These are phyloP conservation scores for Edaphochlamys debaryana DNA, from an alignment of 139 green algal genomes.

Conservation along the genomic window DNA sequence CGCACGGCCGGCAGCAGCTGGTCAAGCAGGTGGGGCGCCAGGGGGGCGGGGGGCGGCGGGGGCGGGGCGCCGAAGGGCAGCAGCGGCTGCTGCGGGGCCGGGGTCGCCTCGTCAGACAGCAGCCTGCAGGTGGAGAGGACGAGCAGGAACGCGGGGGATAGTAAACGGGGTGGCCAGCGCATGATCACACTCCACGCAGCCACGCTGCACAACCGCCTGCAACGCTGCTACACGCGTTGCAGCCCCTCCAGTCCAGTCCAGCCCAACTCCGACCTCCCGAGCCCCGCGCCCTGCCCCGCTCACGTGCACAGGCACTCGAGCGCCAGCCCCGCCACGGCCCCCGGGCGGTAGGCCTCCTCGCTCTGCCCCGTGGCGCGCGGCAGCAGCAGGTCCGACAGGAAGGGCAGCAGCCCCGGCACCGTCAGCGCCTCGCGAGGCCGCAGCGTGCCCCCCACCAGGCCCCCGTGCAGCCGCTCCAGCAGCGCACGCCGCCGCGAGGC, in stretches of 20 bases:
- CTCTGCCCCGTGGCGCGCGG: too few species aligned
- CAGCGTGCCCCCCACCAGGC: background rate
- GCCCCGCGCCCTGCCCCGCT: too few species aligned
- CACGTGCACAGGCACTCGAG: constrained; percentile 37
- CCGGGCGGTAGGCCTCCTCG: background rate
- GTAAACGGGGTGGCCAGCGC: too few species aligned
- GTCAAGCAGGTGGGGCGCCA: background rate
- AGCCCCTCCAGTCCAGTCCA: too few species aligned
- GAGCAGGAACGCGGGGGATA: too few species aligned
- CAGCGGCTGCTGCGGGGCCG: too few species aligned
- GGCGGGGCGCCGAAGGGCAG: background rate
- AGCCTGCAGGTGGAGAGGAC: constrained; percentile 12
- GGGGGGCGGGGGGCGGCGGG: too few species aligned
- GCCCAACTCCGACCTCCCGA: too few species aligned
- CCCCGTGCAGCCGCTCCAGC: constrained; percentile 10
- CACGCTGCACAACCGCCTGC: too few species aligned
- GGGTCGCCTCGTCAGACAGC: background rate
- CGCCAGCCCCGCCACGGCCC: background rate
- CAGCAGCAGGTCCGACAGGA: background rate
- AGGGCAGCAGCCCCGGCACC: constrained; percentile 22
- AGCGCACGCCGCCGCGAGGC: background rate
- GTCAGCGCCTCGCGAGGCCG: background rate
- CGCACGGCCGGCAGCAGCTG: constrained; percentile 3
- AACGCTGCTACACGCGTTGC: too few species aligned
- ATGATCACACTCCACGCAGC: too few species aligned